phyloP scores from a whole-genome alignment of 1,284 basidiomycete species.

The Apiotrichum brassicae region DNA sequence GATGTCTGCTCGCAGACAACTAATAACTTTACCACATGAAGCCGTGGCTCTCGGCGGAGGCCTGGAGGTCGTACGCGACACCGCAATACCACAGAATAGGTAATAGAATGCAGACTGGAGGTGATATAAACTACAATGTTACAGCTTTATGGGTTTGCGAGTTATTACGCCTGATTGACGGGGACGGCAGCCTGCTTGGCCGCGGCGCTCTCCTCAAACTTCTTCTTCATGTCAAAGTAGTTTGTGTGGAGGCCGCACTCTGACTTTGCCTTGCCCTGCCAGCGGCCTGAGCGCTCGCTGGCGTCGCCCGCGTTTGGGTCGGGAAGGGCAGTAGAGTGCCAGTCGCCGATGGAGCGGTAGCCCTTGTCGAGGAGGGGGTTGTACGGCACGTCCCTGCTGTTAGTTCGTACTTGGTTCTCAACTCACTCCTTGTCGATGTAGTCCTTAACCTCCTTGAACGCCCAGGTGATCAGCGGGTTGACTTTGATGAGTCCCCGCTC shows the following conservation, averaged over 20 bases:
- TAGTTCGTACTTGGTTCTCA: too few species aligned
- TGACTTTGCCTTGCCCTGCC: constrained; percentile 84
- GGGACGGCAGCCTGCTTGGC: too few species aligned
- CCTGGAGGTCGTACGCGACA: too few species aligned
- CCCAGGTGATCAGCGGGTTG: constrained; percentile 90
- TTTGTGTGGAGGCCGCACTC: constrained; percentile 94
- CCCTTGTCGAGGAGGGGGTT: constrained; percentile 85
- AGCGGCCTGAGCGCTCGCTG: constrained; percentile 80
- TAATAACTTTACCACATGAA: too few species aligned
- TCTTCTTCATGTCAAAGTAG: constrained; percentile 56
- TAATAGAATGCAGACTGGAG: too few species aligned
- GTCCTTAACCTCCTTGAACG: constrained; percentile 74
- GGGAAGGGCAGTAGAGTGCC: constrained; percentile 79
- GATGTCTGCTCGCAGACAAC: too few species aligned
- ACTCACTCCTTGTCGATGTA: constrained; percentile 69
- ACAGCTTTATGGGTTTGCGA: too few species aligned
- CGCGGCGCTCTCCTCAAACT: constrained; percentile 38
- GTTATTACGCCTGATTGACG: too few species aligned
- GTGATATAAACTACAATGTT: too few species aligned
- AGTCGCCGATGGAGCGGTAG: constrained; percentile 92
- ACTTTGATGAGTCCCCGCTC: constrained; percentile 87
- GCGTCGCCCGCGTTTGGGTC: constrained; percentile 55
- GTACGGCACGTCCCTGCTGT: constrained; percentile 63
- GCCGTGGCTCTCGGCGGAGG: too few species aligned
- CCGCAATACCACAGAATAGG: too few species aligned